phyloP scores from a whole-genome alignment of 2,329 filamentous ascomycete species.

The Colletotrichum gigasporum region DNA sequence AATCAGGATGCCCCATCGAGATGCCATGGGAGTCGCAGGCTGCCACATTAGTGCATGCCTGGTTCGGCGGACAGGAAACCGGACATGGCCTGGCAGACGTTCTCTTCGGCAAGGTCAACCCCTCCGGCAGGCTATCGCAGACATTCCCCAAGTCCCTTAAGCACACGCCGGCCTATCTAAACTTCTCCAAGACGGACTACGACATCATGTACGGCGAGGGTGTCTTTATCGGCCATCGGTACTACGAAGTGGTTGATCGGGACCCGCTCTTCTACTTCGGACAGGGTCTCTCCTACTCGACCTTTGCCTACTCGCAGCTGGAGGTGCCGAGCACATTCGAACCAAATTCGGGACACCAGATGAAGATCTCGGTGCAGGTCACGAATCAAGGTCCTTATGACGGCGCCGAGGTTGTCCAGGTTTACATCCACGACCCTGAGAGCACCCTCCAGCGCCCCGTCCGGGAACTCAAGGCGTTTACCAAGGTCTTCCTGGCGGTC shows the following conservation, averaged over 20 bases:
- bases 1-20: slow-evolving; percentile 78
- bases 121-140: slow-evolving; percentile 78
- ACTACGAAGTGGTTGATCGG: slow-evolving; percentile 77
- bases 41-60: slow-evolving; percentile 75
- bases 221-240: slow-evolving; percentile 83
- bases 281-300: slow-evolving; percentile 81
- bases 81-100: slow-evolving; percentile 84
- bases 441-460: slow-evolving; percentile 59
- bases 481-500: slow-evolving; percentile 69
- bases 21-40: slow-evolving; percentile 74
- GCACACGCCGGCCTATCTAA: slow-evolving; percentile 80
- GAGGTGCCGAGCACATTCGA: slow-evolving; percentile 48
- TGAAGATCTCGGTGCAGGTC: slow-evolving; percentile 38
- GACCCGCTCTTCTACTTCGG: slow-evolving; percentile 80
- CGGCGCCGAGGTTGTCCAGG: slow-evolving; percentile 56
- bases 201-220: slow-evolving; percentile 82
- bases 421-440: slow-evolving; percentile 60
- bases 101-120: slow-evolving; percentile 78
- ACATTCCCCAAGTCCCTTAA: slow-evolving; percentile 74
- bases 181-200: slow-evolving; percentile 76
- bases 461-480: slow-evolving; percentile 73
- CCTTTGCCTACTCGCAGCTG: slow-evolving; percentile 66
- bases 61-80: slow-evolving; percentile 89
- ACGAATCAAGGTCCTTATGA: slow-evolving; percentile 21
- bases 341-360: slow-evolving; percentile 49